Evolutionary conservation across 495 filamentous ascomycete genomes (phyloP), one percentile per base, ranked within the genome.

Genomic region (Penicillium cosmopolitanum): DNA sequence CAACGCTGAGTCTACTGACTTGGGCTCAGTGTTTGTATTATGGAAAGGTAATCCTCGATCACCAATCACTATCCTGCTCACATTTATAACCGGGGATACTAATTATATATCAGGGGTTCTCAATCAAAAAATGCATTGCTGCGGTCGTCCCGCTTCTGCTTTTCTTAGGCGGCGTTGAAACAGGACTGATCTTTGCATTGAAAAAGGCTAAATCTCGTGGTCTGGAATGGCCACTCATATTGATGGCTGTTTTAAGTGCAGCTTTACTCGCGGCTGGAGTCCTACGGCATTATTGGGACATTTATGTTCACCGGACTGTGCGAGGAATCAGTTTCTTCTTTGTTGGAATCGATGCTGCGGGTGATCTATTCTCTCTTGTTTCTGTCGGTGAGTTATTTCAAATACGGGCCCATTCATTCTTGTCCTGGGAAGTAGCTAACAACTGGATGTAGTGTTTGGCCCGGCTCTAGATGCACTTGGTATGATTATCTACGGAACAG

Each of bases 1-100:
- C 82, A 0, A 65, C 77, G 42, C 66, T 88, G n/a, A 87, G 86
- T 64, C 68, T 88, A 23, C 58, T 82, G 5, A 88, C 85, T 4
- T 89, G 85, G 85, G 78, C 76, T 5, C 86, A 89, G 65, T 89
- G 85, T 68, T 80, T 80, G 16, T 82, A 88, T 65, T 87, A 89
- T 68, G 79, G 84, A 48, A 80, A 77, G 66, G 81, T 72, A 42
- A 36, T 58, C 46, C 16, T 9, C 9, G 21, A 16, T 13, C 2
- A 15, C 34, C n/a, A 40, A 40, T n/a, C 36, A 40, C 36, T 13
- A 5, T 4, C 33, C 44, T 46, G 0, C 16, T 52, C 15, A 4
- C 28, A 46, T 6, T 1, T 1, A n/a, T 25, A n/a, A 5, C 5
- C 8, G 5, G 4, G 8, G 28, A 50, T 47, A 35, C 55, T 62